Percentiles rank a stretch among this genome's conserved stretches.
phyloP scores from a whole-genome alignment of 768 basidiomycete genomes.

The Pleurotus citrinopileatus region DNA sequence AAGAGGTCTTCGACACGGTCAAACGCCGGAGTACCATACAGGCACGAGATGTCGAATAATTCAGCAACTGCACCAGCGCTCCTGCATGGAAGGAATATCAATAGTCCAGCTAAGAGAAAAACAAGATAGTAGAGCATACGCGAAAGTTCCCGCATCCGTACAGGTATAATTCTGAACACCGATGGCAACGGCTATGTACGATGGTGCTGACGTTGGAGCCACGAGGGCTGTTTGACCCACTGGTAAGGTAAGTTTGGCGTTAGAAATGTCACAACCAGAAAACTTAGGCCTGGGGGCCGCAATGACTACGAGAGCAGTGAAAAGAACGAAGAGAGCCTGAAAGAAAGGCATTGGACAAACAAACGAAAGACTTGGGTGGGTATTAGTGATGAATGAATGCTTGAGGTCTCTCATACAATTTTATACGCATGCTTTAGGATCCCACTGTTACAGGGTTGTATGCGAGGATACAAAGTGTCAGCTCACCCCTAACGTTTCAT shows the following conservation, averaged over 20 bases:
- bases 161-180: slow-evolving; percentile 61
- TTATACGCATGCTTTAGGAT: no score
- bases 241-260: slow-evolving; percentile 19
- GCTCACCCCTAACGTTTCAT: no score
- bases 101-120: neutral
- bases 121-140: slow-evolving; percentile 30
- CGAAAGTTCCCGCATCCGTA: slow-evolving; percentile 34
- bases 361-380: neutral
- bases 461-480: no score
- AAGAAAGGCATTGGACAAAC: neutral
- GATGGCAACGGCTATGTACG: slow-evolving; percentile 42
- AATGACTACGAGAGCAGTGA: slow-evolving; percentile 14
- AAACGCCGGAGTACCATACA: slow-evolving; percentile 29
- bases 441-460: no score
- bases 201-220: slow-evolving; percentile 30
- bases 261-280: slow-evolving; percentile 23
- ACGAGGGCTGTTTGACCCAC: slow-evolving; percentile 28
- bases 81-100: slow-evolving; percentile 21
- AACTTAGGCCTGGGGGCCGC: neutral
- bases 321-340: neutral
- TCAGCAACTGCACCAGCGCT: slow-evolving; percentile 47
- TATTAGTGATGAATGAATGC: neutral
- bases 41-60: slow-evolving; percentile 53
- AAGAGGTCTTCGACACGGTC: slow-evolving; percentile 26
- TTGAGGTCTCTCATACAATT: no score